Percentiles rank a stretch among this genome's conserved stretches.
Evolutionary conservation across 2,329 filamentous ascomycete species (phyloP).

Genomic region (Aspergillus persii): DNA sequence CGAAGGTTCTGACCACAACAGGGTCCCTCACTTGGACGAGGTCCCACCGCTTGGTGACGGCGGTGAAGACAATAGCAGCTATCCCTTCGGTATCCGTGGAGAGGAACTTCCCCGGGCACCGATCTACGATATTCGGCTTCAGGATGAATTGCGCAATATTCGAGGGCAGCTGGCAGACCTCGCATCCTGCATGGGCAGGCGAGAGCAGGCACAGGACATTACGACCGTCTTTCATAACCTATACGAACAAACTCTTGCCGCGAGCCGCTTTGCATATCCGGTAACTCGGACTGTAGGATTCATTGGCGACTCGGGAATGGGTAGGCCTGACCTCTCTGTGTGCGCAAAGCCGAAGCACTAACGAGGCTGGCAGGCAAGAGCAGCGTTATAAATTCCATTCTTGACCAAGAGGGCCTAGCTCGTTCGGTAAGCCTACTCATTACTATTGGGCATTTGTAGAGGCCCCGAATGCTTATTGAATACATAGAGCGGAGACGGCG

Average conservation of each 20-base stretch:
- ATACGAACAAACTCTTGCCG: constrained; percentile 3
- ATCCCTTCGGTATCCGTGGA: constrained; percentile 7
- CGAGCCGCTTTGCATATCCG: constrained; percentile 12
- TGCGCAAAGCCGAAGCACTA: background rate
- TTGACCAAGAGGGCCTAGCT: constrained; percentile 2
- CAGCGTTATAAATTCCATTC: constrained; percentile 8
- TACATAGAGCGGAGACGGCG: constrained; percentile 12
- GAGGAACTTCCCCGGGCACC: constrained; percentile 15
- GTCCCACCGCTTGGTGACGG: background rate
- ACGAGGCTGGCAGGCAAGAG: constrained; percentile 6
- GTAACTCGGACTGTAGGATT: constrained; percentile 15
- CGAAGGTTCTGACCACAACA: no score
- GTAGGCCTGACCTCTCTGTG: constrained; percentile 1
- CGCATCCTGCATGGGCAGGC: background rate
- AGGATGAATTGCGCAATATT: constrained; percentile 11
- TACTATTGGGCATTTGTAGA: background rate
- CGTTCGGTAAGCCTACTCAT: constrained; percentile 1
- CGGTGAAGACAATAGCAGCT: background rate
- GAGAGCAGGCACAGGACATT: constrained; percentile 1
- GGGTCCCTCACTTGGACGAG: background rate
- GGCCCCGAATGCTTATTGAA: background rate
- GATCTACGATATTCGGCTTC: constrained; percentile 17
- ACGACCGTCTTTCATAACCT: constrained; percentile 3
- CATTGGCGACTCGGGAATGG: constrained; percentile 17
- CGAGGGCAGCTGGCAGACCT: constrained; percentile 6